phyloP scores from a whole-genome alignment of 2,329 filamentous ascomycete species.

The Chaetomium olivaceum region DNA sequence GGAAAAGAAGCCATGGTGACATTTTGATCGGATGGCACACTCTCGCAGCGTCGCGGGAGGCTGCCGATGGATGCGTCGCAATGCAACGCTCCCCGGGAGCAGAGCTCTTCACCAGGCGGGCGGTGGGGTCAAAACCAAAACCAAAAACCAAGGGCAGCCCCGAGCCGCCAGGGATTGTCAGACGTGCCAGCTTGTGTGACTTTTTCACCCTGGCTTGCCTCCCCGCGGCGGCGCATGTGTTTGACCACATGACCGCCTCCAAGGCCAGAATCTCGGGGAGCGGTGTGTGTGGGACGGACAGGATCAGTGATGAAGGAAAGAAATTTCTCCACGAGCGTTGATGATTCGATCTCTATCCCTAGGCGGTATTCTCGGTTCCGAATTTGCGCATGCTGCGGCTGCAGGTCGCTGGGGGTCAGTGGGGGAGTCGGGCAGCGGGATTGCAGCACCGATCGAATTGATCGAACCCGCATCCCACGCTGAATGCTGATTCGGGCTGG shows the following conservation, averaged over 20 bases:
- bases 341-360: constrained; percentile 19
- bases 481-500: not conserved
- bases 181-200: constrained; percentile 1
- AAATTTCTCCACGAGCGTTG: constrained; percentile 9
- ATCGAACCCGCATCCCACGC: not conserved
- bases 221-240: constrained; percentile 3
- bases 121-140: not conserved
- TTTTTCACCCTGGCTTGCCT: not conserved
- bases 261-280: not conserved
- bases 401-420: constrained; percentile 7
- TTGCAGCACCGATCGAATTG: not conserved
- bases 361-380: constrained; percentile 10
- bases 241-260: constrained; percentile 21
- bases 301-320: constrained; percentile 13
- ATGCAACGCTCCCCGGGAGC: not conserved
- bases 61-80: constrained; percentile 5
- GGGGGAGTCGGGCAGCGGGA: constrained; percentile 1
- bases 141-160: not conserved
- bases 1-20: not conserved
- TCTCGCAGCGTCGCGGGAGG: not conserved
- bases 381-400: constrained; percentile 9
- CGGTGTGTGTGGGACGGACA: constrained; percentile 18
- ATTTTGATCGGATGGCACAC: not conserved
- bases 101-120: too few relatives aligned
- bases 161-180: not conserved